Conservation (phyloP, 495 filamentous ascomycete species). For the Penicillium paradoxum region DNA sequence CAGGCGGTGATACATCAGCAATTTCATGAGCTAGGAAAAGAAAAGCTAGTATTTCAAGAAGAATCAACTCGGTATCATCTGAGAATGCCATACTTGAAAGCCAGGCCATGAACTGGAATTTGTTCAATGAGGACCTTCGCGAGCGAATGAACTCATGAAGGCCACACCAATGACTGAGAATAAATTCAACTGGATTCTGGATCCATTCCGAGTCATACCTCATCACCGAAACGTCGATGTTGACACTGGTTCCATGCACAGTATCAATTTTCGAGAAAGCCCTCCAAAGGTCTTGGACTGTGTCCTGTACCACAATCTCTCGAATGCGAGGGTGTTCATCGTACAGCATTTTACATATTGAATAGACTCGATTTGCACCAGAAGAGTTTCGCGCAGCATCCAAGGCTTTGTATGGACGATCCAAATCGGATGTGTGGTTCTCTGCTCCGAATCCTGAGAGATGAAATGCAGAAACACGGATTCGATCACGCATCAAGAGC, state of each 20-base stretch:
- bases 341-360: neutral
- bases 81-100: neutral
- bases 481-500: neutral
- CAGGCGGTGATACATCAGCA: neutral
- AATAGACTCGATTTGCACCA: neutral
- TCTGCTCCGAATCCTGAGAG: neutral
- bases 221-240: neutral
- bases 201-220: neutral
- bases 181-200: neutral
- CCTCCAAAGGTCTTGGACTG: neutral
- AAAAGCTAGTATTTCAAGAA: neutral
- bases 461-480: neutral
- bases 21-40: neutral
- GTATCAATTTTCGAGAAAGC: neutral
- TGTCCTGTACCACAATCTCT: neutral
- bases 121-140: neutral
- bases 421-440: neutral
- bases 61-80: neutral
- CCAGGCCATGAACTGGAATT: neutral
- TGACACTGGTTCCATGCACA: neutral
- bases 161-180: neutral
- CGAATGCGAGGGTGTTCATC: neutral
- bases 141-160: neutral
- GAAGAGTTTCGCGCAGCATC: neutral
- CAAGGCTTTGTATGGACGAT: neutral